Evolutionary conservation across 441 rosid species (phyloP), one percentile per base, ranked within the genome.

Genomic region (Isatis lusitanica): DNA sequence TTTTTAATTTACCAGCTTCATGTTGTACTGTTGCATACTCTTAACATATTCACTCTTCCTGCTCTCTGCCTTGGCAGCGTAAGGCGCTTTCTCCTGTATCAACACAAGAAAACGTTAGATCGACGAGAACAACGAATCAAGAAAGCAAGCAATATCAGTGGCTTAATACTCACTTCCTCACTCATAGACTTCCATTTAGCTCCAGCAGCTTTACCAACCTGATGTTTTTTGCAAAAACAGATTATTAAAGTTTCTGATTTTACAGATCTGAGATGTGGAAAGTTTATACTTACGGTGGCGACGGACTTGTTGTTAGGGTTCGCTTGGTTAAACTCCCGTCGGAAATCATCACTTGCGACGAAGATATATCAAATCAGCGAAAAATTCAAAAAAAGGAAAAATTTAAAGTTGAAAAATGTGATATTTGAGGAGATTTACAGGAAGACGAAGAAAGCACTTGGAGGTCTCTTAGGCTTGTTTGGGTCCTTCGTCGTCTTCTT

Each of bases 191-290:
- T 93, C 98, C 98, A 93, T 63, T 86, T 87, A 33, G 65, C 86
- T 59, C 98, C 96, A 28, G 88, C 93, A 66, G 98, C 97, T 73
- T 91, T 91, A 2, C 97, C 97, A 35, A 93, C 97, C 98, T 82
- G 65, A 76, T 35, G 7, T 46, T 31, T 31, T 6, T 62, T 4
- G 0, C 6, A 21, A 21, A 30, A 26, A 42, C 38, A n/a, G 18
- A 64, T 7, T 5, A 21, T 70, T 59, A 57, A 21, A 21, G 31
- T 33, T 31, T 17, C 42, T 0, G 31, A 43, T 31, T 26, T 26
- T 43, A 66, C 48, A 67, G 59, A 72, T 67, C 74, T 57, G 78
- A 73, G 71, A 48, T 52, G 26, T 2, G 4, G 7, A 24, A 31
- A 47, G 7, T 70, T 62, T 6, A 16, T 38, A 84, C 94, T 83